Evolutionary conservation across 2,329 filamentous ascomycete species (phyloP).

Genomic region (Exophiala xenobiotica): DNA sequence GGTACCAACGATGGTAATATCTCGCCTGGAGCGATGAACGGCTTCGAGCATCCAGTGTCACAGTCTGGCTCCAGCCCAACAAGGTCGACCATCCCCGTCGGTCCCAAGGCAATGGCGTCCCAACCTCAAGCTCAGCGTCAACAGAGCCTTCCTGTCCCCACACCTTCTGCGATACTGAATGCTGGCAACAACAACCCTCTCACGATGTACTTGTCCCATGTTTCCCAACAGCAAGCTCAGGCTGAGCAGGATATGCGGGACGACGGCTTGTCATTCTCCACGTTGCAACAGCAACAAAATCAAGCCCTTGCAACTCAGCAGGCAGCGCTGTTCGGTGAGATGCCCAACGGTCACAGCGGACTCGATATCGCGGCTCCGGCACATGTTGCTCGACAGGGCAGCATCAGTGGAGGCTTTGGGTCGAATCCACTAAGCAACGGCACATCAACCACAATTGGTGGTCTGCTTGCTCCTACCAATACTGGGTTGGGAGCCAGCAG

Average conservation of each 20-base stretch:
- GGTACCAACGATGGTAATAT: constrained; percentile 52
- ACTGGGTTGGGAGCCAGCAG: constrained; percentile 53
- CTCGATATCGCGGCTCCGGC: constrained; percentile 35
- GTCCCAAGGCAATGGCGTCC: constrained; percentile 51
- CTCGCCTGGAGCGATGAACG: constrained; percentile 59
- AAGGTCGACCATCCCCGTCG: constrained; percentile 53
- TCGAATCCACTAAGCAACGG: constrained; percentile 47
- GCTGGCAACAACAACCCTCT: constrained; percentile 79
- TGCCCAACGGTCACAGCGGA: constrained; percentile 57
- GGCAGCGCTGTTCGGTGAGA: constrained; percentile 73
- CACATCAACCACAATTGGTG: constrained; percentile 69
- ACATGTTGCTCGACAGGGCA: constrained; percentile 47
- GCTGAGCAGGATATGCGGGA: constrained; percentile 62
- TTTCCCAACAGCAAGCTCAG: constrained; percentile 58
- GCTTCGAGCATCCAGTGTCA: constrained; percentile 55
- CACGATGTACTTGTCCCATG: constrained; percentile 88
- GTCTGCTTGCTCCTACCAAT: constrained; percentile 71
- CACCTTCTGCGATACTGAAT: constrained; percentile 74
- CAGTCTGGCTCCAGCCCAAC: constrained; percentile 63
- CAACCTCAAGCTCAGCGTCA: constrained; percentile 59
- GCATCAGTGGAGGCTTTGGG: constrained; percentile 31
- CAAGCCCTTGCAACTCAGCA: constrained; percentile 70
- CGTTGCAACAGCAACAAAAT: constrained; percentile 62
- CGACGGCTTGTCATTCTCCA: constrained; percentile 42
- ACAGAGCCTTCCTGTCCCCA: constrained; percentile 53